Base-by-base conservation (phyloP, 208 protist genomes). In the Leishmania lainsoni region DNA sequence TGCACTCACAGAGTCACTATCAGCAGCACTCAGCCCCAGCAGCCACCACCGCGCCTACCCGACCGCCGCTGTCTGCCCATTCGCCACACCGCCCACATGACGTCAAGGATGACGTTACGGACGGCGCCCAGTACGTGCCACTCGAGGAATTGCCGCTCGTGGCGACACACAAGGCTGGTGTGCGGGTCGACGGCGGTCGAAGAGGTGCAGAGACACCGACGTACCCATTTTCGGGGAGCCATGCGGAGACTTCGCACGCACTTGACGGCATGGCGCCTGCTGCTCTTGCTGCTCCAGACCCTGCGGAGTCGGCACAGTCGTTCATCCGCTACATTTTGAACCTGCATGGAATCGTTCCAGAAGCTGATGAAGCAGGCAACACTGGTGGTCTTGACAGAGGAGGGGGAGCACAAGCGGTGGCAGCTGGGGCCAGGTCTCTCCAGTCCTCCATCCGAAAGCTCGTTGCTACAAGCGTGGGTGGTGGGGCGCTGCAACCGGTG, bases 281-380 rank as follows among this genome's bases (percentile, higher is more conserved):
- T 59, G 72, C 16, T 45, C 10, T 51, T n/a, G 72, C 26, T 42
- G 32, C 51, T 26, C 14, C 32, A n/a, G 48, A 16, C 39, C 5
- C 75, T 26, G 42, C 58, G 22, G 76, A 69, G 76, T 17, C 61
- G 22, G 76, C 48, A 16, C 76, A 79, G 49, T 79, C 76, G 5
- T 79, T 79, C 76, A 79, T 79, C 5, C 59, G 59, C 22, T 39
- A 79, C 45, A 69, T 79, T 17, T 49, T 79, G 5, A 63, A 29
- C 42, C 76, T 72, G n/a, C 76, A 79, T 35, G 76, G 76, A 61
- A 79, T 79, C 45, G 26, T 52, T n/a, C 8, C 76, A 51, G 59
- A 69, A 8, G 59, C 39, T 4, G 29, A 49, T 16, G 22, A 45
- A 68, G 26, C 16, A 39, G 61, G 12, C 29, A 29, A 5, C 59